Conservation (phyloP, 306 rosid species). For the Morella rubra region DNA sequence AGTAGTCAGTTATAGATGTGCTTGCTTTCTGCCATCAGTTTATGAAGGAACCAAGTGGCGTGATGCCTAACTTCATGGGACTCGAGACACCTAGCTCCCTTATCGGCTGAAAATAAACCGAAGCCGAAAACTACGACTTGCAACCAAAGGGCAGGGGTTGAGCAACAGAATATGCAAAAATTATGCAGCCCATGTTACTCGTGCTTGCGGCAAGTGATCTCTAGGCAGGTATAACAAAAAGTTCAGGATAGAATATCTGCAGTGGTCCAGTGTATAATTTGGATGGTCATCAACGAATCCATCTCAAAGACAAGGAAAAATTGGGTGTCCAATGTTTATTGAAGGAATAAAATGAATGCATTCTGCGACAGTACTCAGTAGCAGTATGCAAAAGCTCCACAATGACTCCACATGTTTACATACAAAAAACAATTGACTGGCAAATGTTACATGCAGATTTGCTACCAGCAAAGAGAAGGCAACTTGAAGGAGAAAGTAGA, state of each 20-base stretch:
- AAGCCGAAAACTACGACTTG: not conserved
- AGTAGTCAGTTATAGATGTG: not conserved
- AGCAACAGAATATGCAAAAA: not conserved
- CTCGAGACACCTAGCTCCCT: not conserved
- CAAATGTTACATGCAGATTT: not conserved
- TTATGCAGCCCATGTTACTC: not conserved
- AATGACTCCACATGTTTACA: not conserved
- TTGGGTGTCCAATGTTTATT: not conserved
- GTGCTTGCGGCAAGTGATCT: not conserved
- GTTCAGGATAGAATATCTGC: not conserved
- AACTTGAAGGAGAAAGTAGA: slow-evolving; percentile 76
- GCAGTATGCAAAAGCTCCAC: not conserved
- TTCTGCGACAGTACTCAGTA: not conserved
- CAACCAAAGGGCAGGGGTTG: not conserved
- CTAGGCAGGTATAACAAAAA: not conserved
- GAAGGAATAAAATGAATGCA: slow-evolving; percentile 6
- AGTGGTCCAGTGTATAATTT: not conserved
- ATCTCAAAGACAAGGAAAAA: not conserved
- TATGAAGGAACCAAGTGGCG: not conserved
- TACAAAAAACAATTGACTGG: not conserved
- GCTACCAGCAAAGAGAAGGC: slow-evolving; percentile 91
- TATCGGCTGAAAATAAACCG: not conserved
- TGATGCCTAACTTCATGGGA: not conserved
- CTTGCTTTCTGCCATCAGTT: not conserved
- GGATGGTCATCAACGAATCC: not conserved